Evolutionary conservation across 2,329 filamentous ascomycete genomes (phyloP), one percentile per base, ranked within the genome.

Genomic region (Escovopsis sp.): DNA sequence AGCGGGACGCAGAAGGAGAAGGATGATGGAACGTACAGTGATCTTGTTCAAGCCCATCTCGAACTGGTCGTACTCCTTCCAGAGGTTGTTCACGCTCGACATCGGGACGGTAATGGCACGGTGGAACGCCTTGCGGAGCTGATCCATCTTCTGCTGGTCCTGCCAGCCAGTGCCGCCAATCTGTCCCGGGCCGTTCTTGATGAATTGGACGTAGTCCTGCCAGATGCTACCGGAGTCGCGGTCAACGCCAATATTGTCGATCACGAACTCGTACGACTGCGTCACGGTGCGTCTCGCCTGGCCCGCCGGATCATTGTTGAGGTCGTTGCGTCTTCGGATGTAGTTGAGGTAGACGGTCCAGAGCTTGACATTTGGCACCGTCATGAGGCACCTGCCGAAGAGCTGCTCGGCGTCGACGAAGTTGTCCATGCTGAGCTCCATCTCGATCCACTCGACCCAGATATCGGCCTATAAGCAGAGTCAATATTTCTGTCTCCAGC

Each of bases 51-150:
- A 60, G 5, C 79, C 75, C 72, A 90, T 86, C 59, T 98, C 90
- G 51, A 98, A 98, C 45, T 83, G 78, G 54, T 96, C 87, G 51
- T 98, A 98, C 51, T 98, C 88, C 54, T 92, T 94, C 92, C 90
- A 98, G 12, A 98, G 62, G 35, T 70, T 72, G 49, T 88, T 83
- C 33, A 93, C 74, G 23, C 79, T 80, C 36, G 79, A 74, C 43
- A 85, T 93, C 4, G 92, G 92, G 27, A 94, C 74, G 44, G 75
- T 78, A 39, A 94, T 83, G 12, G 88, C 88, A 35, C 79, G 79
- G 49, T 94, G 87, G 54, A 94, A 98, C 1, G 84, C 82, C 54
- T 92, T 93, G 40, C 90, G 79, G 35, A 98, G 61, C 46, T 82
- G 68, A 48, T 98, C 90, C 80, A 94, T 93, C 66, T 98, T 98